Evolutionary conservation across 164 flowering plant genomes (phyloP).

Genomic region (Pachysandra terminalis): DNA sequence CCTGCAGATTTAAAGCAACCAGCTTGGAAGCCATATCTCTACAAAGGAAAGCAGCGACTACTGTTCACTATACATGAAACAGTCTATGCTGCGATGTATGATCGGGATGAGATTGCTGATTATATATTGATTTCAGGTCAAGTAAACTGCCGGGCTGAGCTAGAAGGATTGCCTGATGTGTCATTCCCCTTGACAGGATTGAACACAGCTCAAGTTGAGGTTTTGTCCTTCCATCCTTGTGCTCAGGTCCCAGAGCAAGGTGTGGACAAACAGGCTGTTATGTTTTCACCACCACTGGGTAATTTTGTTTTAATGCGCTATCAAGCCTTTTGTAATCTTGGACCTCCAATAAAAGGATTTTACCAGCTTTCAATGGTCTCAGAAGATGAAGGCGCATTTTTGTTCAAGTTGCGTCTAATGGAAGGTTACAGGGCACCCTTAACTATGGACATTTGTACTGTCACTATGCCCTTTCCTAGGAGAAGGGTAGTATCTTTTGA

Average conservation of each 20-base stretch:
- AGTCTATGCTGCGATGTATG: conserved; percentile 89
- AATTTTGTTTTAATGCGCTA: conserved; percentile 87
- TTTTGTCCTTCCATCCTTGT: conserved; percentile 90
- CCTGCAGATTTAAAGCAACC: conserved; percentile 88
- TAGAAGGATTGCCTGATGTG: conserved; percentile 97
- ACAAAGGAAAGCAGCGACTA: conserved; percentile 84
- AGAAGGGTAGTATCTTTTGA: conserved; percentile 78
- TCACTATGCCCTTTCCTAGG: conserved; percentile 92
- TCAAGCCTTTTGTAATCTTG: conserved; percentile 61
- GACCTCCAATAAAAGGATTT: conserved; percentile 95
- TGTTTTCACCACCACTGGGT: conserved; percentile 93
- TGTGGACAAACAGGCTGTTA: conserved; percentile 77
- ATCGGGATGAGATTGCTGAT: conserved; percentile 96
- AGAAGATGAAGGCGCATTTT: conserved; percentile 98
- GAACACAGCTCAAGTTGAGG: conserved; percentile 56
- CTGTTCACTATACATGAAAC: conserved; percentile 73
- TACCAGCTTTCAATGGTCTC: conserved; percentile 99
- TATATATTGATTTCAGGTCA: conserved; percentile 78
- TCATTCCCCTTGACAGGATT: conserved; percentile 80
- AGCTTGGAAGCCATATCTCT: conserved; percentile 98
- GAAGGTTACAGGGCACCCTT: conserved; percentile 85
- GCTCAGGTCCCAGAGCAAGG: conserved; percentile 92
- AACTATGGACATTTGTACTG: conserved; percentile 81
- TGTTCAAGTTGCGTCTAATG: conserved; percentile 80
- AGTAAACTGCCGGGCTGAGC: conserved; percentile 91